phyloP scores from a whole-genome alignment of 1,284 basidiomycete species.

The Takashimella koratensis region DNA sequence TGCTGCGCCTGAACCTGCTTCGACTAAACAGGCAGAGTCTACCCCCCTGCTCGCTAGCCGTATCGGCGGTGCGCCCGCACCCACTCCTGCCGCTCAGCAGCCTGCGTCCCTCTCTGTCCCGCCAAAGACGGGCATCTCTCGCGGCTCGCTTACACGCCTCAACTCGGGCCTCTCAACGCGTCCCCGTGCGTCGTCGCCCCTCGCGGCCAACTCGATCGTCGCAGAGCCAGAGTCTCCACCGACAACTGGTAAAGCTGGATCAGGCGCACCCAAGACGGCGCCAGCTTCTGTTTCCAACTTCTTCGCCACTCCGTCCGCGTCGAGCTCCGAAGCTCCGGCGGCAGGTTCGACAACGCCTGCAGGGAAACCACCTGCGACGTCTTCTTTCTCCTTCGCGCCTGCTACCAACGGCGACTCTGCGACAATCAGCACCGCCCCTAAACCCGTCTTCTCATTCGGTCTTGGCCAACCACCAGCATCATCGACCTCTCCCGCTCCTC shows the following conservation, averaged over 20 bases:
- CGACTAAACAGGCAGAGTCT: constrained; percentile 2
- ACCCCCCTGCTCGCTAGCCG: constrained; percentile 13
- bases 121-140: constrained; percentile 19
- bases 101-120: constrained; percentile 12
- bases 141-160: constrained; percentile 17
- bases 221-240: constrained; percentile 39
- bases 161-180: constrained; percentile 23
- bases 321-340: constrained; percentile 5
- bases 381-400: constrained; percentile 22
- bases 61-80: constrained; percentile 6
- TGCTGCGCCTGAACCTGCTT: not conserved
- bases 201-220: constrained; percentile 34
- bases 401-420: not conserved
- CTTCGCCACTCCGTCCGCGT: constrained; percentile 15
- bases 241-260: constrained; percentile 6
- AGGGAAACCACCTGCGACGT: constrained; percentile 22
- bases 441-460: constrained; percentile 22
- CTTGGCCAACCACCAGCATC: constrained; percentile 28
- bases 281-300: constrained; percentile 16
- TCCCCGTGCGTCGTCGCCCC: constrained; percentile 42
- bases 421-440: constrained; percentile 1
- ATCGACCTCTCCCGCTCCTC: constrained; percentile 7
- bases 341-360: constrained; percentile 21
- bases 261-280: not conserved
- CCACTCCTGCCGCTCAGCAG: constrained; percentile 7